These are phyloP conservation scores for Craspedostauros australis DNA, from an alignment of 108 stramenopile genomes.

Conservation along the genomic window DNA sequence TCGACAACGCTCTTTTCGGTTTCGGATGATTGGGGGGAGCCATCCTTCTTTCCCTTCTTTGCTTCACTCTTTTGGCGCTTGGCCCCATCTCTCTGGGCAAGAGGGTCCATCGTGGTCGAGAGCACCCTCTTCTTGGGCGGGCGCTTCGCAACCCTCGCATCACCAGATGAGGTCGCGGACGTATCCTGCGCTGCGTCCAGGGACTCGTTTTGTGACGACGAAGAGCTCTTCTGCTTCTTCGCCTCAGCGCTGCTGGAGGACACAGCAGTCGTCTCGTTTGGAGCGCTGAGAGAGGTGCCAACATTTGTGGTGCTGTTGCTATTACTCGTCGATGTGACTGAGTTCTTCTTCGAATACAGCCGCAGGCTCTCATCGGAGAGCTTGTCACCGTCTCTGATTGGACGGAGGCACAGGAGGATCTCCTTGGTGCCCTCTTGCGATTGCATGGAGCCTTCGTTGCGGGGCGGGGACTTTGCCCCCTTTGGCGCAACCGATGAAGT, in stretches of 20 bases:
- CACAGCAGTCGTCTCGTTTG: background rate
- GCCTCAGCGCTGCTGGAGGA: background rate
- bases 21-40: conserved; percentile 4
- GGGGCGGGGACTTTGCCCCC: conserved; percentile 1
- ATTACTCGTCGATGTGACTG: conserved; percentile 6
- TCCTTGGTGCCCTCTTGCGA: conserved; percentile 37
- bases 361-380: conserved; percentile 47
- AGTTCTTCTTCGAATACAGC: no score
- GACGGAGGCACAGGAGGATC: conserved; percentile 71
- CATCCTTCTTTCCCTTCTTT: background rate
- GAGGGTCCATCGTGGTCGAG: background rate
- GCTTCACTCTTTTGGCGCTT: background rate
- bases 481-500: background rate
- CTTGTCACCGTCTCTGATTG: conserved; percentile 63
- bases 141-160: conserved; percentile 6
- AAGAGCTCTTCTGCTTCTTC: conserved; percentile 16
- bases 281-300: background rate
- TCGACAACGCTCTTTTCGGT: conserved; percentile 58
- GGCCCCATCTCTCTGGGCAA: background rate
- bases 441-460: no score
- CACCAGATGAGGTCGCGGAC: background rate
- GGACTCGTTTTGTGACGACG: no score
- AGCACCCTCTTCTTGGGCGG: conserved; percentile 26
- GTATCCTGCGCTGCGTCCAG: background rate
- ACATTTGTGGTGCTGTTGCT: background rate